Percentiles rank a stretch among this genome's conserved stretches.
Conservation (phyloP, 1,284 basidiomycete species). For the Naganishia albida region DNA sequence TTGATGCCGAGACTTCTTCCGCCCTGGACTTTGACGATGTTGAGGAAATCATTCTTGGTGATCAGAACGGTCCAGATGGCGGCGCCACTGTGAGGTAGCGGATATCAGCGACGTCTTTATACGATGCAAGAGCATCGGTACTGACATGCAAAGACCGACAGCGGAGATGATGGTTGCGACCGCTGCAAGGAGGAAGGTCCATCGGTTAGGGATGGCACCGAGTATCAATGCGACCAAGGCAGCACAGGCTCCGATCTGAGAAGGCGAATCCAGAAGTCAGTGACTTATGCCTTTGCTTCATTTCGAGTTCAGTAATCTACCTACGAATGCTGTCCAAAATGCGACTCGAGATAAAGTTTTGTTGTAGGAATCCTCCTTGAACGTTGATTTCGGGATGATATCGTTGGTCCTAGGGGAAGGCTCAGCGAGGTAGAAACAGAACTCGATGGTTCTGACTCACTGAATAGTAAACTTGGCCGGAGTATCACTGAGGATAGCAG, state of each 20-base stretch:
- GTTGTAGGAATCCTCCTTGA: slow-evolving; percentile 47
- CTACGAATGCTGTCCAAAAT: slow-evolving; percentile 49
- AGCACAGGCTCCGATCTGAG: slow-evolving; percentile 44
- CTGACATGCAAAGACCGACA: slow-evolving; percentile 48
- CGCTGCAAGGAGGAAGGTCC: slow-evolving; percentile 50
- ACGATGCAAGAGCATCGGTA: slow-evolving; percentile 6
- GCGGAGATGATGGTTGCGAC: slow-evolving; percentile 40
- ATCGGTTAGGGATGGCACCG: slow-evolving; percentile 48
- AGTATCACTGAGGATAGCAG: slow-evolving; percentile 47
- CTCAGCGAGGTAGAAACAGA: background rate
- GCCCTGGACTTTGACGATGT: slow-evolving; percentile 42
- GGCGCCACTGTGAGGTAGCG: slow-evolving; percentile 45
- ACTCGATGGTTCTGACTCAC: slow-evolving; percentile 25
- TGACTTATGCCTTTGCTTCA: too few relatives aligned
- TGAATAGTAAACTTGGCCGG: slow-evolving; percentile 40
- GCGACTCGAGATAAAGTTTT: slow-evolving; percentile 41
- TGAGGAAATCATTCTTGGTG: slow-evolving; percentile 46
- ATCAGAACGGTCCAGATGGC: slow-evolving; percentile 53
- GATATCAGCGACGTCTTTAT: background rate
- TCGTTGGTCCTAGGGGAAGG: slow-evolving; percentile 30
- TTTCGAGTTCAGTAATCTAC: slow-evolving; percentile 11
- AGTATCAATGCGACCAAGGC: slow-evolving; percentile 46
- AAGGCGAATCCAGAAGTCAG: background rate
- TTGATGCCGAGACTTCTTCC: slow-evolving; percentile 44
- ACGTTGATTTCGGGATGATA: slow-evolving; percentile 42